Evolutionary conservation across 768 basidiomycete species (phyloP).

Genomic region (Auricularia sp.): DNA sequence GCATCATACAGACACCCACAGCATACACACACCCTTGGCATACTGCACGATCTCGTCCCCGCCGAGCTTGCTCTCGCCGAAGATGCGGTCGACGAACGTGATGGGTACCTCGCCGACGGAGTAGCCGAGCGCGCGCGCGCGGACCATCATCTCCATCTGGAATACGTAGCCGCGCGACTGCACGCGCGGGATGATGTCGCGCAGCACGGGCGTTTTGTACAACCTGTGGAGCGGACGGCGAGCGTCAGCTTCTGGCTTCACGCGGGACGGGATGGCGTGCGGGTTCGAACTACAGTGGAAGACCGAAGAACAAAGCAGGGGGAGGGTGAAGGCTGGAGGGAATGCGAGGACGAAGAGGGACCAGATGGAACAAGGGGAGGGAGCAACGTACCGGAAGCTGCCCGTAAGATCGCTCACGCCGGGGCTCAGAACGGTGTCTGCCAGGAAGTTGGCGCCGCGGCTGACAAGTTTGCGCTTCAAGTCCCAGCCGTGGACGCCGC

Average conservation of each 20-base stretch:
- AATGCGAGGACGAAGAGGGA: background rate
- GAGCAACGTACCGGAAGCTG: conserved; percentile 59
- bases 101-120: conserved; percentile 86
- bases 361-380: background rate
- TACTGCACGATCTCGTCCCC: conserved; percentile 83
- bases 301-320: background rate
- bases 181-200: conserved; percentile 74
- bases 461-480: conserved; percentile 81
- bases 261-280: background rate
- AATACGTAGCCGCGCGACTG: conserved; percentile 89
- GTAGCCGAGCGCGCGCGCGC: conserved; percentile 75
- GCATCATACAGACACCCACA: conserved; percentile 63
- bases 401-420: conserved; percentile 88
- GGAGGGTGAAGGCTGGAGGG: background rate
- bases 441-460: conserved; percentile 82
- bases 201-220: conserved; percentile 66
- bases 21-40: conserved; percentile 70
- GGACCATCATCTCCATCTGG: conserved; percentile 98
- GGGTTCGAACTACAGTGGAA: background rate
- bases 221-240: conserved; percentile 33
- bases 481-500: conserved; percentile 91
- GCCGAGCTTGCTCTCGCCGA: conserved; percentile 86
- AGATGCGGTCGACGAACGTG: conserved; percentile 89
- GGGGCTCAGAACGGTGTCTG: conserved; percentile 73
- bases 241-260: background rate